phyloP scores from a whole-genome alignment of 1,284 basidiomycete species.

The Wallemia mellicola region DNA sequence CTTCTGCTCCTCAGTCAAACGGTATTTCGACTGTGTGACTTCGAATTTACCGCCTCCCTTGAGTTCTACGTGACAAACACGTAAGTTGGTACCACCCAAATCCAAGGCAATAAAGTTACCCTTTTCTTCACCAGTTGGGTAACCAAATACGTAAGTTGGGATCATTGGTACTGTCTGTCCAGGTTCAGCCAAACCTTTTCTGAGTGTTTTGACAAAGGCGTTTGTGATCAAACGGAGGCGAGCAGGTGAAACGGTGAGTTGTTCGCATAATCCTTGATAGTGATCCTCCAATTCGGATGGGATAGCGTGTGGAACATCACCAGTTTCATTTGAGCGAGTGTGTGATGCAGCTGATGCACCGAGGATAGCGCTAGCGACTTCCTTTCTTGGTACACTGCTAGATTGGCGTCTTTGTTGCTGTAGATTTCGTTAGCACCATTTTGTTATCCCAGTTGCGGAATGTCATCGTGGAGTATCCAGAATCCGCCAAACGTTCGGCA shows the following conservation, averaged over 20 bases:
- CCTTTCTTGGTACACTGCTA: neutral
- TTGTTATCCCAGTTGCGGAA: too few species aligned
- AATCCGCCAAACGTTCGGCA: too few species aligned
- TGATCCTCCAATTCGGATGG: neutral
- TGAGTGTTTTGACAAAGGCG: slow-evolving; percentile 73
- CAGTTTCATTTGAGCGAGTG: neutral
- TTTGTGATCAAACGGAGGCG: slow-evolving; percentile 92
- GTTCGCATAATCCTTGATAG: neutral
- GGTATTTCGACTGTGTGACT: slow-evolving; percentile 90
- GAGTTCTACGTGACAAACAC: slow-evolving; percentile 81
- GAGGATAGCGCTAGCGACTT: neutral
- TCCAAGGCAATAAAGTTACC: slow-evolving; percentile 84
- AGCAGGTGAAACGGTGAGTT: slow-evolving; percentile 40
- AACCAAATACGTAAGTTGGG: slow-evolving; percentile 88
- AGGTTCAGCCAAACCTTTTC: slow-evolving; percentile 50
- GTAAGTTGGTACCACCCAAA: slow-evolving; percentile 86
- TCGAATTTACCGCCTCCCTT: slow-evolving; percentile 84
- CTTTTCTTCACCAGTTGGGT: slow-evolving; percentile 64
- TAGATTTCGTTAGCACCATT: too few species aligned
- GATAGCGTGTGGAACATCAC: neutral
- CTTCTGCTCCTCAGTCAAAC: slow-evolving; percentile 90
- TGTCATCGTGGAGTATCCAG: neutral
- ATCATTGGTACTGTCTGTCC: slow-evolving; percentile 86
- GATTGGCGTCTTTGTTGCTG: neutral
- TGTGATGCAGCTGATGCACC: neutral